phyloP scores from a whole-genome alignment of 2,329 filamentous ascomycete genomes.

The Hymenoscyphus linearis region DNA sequence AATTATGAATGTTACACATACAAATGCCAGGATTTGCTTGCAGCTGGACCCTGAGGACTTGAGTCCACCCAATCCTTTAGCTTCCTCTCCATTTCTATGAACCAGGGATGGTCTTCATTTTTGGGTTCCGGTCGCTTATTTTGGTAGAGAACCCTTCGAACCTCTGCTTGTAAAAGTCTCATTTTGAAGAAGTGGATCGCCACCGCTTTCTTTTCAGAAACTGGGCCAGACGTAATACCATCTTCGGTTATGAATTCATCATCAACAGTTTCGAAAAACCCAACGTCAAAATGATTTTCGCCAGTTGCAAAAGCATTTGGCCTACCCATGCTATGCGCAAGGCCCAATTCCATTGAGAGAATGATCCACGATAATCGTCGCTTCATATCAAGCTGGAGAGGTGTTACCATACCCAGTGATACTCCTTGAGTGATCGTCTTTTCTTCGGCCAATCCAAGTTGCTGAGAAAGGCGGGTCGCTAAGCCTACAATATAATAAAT shows the following conservation, averaged over 20 bases:
- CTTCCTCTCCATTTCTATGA: conserved; percentile 70
- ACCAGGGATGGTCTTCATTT: conserved; percentile 83
- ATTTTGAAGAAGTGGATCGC: conserved; percentile 93
- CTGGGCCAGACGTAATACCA: conserved; percentile 67
- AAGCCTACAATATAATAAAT: conserved; percentile 91
- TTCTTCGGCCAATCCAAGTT: conserved; percentile 82
- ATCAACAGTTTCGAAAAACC: conserved; percentile 75
- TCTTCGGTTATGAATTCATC: conserved; percentile 76
- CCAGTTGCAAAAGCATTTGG: conserved; percentile 79
- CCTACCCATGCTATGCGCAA: conserved; percentile 82
- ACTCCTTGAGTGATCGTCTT: conserved; percentile 67
- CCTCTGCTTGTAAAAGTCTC: conserved; percentile 81
- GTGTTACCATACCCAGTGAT: conserved; percentile 54
- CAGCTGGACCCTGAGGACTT: conserved; percentile 62
- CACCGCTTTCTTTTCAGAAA: conserved; percentile 78
- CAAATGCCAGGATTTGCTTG: conserved; percentile 73
- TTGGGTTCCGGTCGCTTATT: conserved; percentile 72
- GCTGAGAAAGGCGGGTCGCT: conserved; percentile 81
- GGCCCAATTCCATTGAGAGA: conserved; percentile 79
- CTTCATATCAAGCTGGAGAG: conserved; percentile 81
- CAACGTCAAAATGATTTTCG: conserved; percentile 77
- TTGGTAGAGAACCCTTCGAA: conserved; percentile 79
- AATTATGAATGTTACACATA: background rate
- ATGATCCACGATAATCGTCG: conserved; percentile 85
- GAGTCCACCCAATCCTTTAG: conserved; percentile 74